phyloP scores from a whole-genome alignment of 345 rosid species.

The Carallia brachiata region DNA sequence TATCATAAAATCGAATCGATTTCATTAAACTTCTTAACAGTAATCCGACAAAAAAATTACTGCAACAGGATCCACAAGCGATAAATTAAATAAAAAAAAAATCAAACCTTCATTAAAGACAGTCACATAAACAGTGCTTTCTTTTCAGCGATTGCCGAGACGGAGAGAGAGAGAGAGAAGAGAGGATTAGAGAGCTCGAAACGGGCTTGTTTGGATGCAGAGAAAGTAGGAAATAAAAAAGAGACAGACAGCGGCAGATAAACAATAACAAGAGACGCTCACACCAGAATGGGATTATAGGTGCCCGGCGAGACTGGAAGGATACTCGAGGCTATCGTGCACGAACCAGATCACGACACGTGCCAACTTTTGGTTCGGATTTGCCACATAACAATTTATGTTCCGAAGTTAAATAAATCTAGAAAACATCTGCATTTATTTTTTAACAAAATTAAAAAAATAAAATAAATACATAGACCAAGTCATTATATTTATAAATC shows the following conservation, averaged over 20 bases:
- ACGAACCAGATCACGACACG: conserved; percentile 26
- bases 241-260: not conserved
- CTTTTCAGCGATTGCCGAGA: not conserved
- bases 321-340: conserved; percentile 1
- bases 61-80: no score
- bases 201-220: conserved; percentile 28
- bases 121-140: conserved; percentile 7
- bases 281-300: conserved; percentile 13
- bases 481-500: no score
- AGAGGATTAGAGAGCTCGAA: not conserved
- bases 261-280: conserved; percentile 15
- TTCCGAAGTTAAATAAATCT: no score
- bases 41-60: not conserved
- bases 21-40: not conserved
- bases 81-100: not conserved
- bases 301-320: conserved; percentile 3
- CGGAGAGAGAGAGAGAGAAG: not conserved
- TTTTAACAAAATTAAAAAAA: no score
- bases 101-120: conserved; percentile 33
- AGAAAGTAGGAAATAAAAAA: conserved; percentile 16
- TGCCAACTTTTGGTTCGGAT: conserved; percentile 3
- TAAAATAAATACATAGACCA: no score
- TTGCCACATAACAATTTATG: no score
- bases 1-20: not conserved
- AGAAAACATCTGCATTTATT: no score